These are phyloP conservation scores for Chrysosporium queenslandicum DNA, from an alignment of 2,329 filamentous ascomycete genomes.

Conservation along the genomic window DNA sequence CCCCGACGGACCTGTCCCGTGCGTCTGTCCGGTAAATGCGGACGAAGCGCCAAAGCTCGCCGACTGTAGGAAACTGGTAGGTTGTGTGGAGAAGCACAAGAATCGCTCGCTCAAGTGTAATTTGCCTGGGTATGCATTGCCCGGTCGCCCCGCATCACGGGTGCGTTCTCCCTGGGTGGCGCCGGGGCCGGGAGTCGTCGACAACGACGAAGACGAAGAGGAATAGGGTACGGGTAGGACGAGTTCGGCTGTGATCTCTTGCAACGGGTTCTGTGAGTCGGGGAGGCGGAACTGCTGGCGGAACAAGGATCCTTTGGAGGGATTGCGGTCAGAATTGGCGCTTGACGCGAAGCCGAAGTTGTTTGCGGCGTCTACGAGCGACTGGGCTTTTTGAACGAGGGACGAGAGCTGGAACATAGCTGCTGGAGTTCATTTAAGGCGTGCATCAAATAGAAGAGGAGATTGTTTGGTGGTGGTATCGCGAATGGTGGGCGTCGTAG, in stretches of 20 bases:
- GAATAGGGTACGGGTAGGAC: conserved; percentile 67
- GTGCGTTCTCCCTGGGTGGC: conserved; percentile 51
- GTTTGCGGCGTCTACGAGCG: conserved; percentile 82
- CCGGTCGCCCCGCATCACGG: conserved; percentile 50
- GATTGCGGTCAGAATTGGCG: conserved; percentile 64
- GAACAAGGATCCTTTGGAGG: conserved; percentile 86
- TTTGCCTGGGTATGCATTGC: conserved; percentile 84
- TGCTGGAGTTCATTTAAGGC: not conserved
- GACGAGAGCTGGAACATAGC: conserved; percentile 58
- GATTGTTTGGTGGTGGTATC: not conserved
- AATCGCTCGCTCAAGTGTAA: conserved; percentile 90
- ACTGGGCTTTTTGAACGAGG: conserved; percentile 91
- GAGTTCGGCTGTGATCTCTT: conserved; percentile 93
- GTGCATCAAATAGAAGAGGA: not conserved
- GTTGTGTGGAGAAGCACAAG: conserved; percentile 92
- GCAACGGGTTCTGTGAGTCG: conserved; percentile 79
- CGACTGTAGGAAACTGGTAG: conserved; percentile 72
- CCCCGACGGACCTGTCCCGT: conserved; percentile 81
- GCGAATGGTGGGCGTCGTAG: not conserved
- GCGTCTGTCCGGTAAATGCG: conserved; percentile 82
- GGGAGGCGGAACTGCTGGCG: conserved; percentile 94
- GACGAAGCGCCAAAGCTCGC: conserved; percentile 71
- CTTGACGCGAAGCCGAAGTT: conserved; percentile 64
- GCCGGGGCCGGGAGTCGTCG: not conserved
- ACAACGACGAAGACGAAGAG: conserved; percentile 21